Base-by-base conservation (phyloP, 257 asterid species). In the Ocimum tenuiflorum region DNA sequence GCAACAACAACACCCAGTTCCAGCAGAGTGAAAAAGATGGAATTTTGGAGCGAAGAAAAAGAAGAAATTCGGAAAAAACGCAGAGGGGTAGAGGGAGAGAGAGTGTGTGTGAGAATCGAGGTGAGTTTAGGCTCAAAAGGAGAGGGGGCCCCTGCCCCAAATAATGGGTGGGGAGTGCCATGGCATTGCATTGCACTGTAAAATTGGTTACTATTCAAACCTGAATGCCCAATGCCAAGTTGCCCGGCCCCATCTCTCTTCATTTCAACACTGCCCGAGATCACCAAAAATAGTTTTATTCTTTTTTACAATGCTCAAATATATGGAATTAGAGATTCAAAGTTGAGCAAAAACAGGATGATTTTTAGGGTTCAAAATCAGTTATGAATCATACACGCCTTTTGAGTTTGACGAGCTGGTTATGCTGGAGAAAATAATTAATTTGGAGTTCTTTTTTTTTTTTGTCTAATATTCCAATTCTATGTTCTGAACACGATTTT, bases 11-110 rank as follows among this genome's bases (percentile, higher is more conserved):
- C 58, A 47, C 48, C 69, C 58, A 75, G 65, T 72, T 72, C 65
- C 63, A 80, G 69, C 52, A 75, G 77, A 71, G 20, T 60, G 83
- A 79, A 66, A 82, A 80, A 70, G 64, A 75, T 73, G 67, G 81
- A 75, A 78, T 73, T 85, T 83, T 84, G 60, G 72, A 85, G 86
- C 8, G 31, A 45, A 55, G 31, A 23, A 24, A 17, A 48, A 18
- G 46, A 39, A 64, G 19, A 18, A 60, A 56, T 15, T 13, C 61
- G 8, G 54, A 56, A 54, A 43, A 71, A 15, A 46, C 52, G 18
- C 8, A 68, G 7, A 53, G 69, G 29, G 41, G 17, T 11, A 6
- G 35, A 10, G 35, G 31, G 48, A 3, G 31, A 39, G 65, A 63
- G 57, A 46, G 42, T 20, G 56, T 48, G 67, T 48, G 71, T 36